phyloP scores from a whole-genome alignment of 2,329 filamentous ascomycete species.

The Albophoma yamanashiensis region DNA sequence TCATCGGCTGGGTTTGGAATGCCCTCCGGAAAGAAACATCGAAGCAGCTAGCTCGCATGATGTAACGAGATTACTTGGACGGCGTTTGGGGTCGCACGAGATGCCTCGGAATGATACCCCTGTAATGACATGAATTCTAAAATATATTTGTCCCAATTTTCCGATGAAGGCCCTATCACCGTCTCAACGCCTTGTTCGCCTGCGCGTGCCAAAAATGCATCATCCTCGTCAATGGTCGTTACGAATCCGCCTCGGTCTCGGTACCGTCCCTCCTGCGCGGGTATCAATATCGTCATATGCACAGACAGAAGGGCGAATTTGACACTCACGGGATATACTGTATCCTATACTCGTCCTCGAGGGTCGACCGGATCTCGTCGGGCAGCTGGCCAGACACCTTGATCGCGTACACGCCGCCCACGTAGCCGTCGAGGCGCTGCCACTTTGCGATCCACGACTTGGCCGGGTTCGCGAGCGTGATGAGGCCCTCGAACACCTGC shows the following conservation, averaged over 20 bases:
- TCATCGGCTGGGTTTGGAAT: slow-evolving; percentile 34
- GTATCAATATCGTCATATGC: background rate
- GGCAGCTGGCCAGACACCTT: slow-evolving; percentile 81
- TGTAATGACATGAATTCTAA: background rate
- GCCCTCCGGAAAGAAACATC: slow-evolving; percentile 41
- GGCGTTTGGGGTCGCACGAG: slow-evolving; percentile 5
- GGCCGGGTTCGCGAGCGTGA: slow-evolving; percentile 72
- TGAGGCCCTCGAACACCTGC: slow-evolving; percentile 88
- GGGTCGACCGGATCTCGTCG: slow-evolving; percentile 48
- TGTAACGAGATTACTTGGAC: background rate
- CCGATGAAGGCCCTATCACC: background rate
- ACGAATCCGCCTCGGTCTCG: slow-evolving; percentile 36
- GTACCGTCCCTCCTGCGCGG: slow-evolving; percentile 43
- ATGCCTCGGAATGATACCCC: slow-evolving; percentile 5
- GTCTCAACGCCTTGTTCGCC: slow-evolving; percentile 22
- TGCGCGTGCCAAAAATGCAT: slow-evolving; percentile 9
- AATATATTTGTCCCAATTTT: background rate
- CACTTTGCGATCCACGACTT: slow-evolving; percentile 94
- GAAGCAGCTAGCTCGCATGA: slow-evolving; percentile 14
- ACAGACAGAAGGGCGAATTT: slow-evolving; percentile 29
- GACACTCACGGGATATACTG: slow-evolving; percentile 55
- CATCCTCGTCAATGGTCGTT: slow-evolving; percentile 9
- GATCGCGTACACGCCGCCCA: slow-evolving; percentile 82
- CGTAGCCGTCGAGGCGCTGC: slow-evolving; percentile 83
- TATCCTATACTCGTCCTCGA: slow-evolving; percentile 54